Base-by-base conservation (phyloP, 169 alveolate genomes). In the Sarcocystis neurona region DNA sequence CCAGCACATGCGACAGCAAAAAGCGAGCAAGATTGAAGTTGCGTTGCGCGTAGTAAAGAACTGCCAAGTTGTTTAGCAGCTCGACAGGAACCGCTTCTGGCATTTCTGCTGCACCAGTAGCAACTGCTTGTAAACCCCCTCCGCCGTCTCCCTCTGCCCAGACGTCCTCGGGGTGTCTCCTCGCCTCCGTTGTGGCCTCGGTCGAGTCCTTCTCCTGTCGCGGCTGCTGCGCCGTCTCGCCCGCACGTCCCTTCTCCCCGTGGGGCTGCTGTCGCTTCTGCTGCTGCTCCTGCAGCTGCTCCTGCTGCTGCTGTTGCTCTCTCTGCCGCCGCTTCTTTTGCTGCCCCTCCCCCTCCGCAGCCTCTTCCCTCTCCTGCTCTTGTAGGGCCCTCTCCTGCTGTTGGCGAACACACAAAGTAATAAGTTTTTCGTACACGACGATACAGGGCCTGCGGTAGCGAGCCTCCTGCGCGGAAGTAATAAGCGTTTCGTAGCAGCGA, bases 1-100 rank as follows among this genome's bases (percentile, higher is more conserved):
- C 82, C 56, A 72, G 46, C 48, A 72, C 82, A 32, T 39, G 82
- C 37, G 82, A 5, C 50, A 72, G 46, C 23, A 72, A 56, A 1
- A 15, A 18, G 39, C 56, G 47, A 0, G 82, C 82, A 2, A 8
- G 15, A 8, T 72, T 34, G 32, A 30, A 39, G 34, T 12, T 4
- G 39, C 34, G 15, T 12, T 15, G 43, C 6, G 27, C 82, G 48
- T 23, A 39, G 18, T 72, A 72, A 0, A 72, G 82, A 20, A 72
- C 82, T 0, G 82, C 82, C 82, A 72, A 39, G 82, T 72, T 72
- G 53, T 72, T 72, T 39, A 72, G 53, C 37, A 72, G 82, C 53
- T 72, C 58, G 53, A 72, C 58, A 72, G 82, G 82, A 0, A 72
- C 48, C 10, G 56, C 82, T 53, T 43, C 58, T 1, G 82, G 82